Evolutionary conservation across 257 asterid species (phyloP), one percentile per base, ranked within the genome.

Genomic region (Forsythia viridissima): DNA sequence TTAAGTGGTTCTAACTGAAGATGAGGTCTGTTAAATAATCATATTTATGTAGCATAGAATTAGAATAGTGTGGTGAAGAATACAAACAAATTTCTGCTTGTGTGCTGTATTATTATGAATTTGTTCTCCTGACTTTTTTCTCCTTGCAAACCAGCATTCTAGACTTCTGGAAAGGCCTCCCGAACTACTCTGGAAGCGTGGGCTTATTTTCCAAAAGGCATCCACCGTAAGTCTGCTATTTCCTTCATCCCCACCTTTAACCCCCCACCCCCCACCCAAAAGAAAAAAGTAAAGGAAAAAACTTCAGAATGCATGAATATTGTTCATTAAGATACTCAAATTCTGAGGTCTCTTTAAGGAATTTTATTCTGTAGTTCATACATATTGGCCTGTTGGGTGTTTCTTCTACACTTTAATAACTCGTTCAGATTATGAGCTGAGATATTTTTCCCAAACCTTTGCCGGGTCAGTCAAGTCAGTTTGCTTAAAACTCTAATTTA

Each of bases 111-210:
- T 6, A 46, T 84, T 61, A 76, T 71, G 42, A 24, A 70, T 61
- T 8, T 70, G 76, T 73, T 73, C 63, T 76, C 72, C 57, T 70
- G 63, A 81, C 72, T 36, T 38, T 48, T 39, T 73, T 78, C 82
- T 81, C 18, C 18, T 72, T 76, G 72, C 83, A 55, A 69, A 80
- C 76, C 97, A 95, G 99, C 99, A 95, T 74, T 80, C 86, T 78
- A 88, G 82, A 83, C 93, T 95, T 83, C 89, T 90, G 66, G 97
- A 89, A 90, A 92, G 94, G 87, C 99, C 99, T 72, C 99, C 99
- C 10, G 96, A 93, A 63, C 92, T 95, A 80, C 38, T 85, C 75
- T 92, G 92, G 87, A 93, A 85, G 86, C 98, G 97, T 70, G 99
- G 92, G 68, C 79, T 86, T 69, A 86, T 95, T 85, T 83, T 86